Evolutionary conservation across 192 early-diverging fungal genomes (phyloP).

Genomic region (Backusella mclennaniae): DNA sequence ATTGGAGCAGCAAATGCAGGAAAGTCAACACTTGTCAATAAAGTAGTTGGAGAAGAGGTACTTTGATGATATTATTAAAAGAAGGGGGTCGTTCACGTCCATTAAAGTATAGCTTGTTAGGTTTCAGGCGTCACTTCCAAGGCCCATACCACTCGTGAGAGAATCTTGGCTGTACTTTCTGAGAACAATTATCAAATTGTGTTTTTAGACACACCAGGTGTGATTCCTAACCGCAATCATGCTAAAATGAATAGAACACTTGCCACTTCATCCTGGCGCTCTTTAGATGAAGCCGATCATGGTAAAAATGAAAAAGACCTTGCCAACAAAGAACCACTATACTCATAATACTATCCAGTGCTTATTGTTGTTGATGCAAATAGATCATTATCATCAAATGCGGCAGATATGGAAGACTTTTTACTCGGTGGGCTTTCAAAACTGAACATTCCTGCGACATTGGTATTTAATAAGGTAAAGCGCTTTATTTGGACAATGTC

Average conservation of each 20-base stretch:
- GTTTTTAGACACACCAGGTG: constrained; percentile 65
- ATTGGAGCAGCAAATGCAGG: constrained; percentile 74
- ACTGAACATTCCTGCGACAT: constrained; percentile 43
- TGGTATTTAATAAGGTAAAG: constrained; percentile 58
- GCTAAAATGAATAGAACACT: constrained; percentile 47
- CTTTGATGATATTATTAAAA: not conserved
- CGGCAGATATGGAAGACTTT: constrained; percentile 39
- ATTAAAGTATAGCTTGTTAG: constrained; percentile 8
- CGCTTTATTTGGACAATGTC: not conserved
- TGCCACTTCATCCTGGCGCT: constrained; percentile 57
- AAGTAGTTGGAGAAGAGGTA: constrained; percentile 51
- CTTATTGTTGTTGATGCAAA: constrained; percentile 53
- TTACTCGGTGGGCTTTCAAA: constrained; percentile 45
- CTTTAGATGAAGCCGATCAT: constrained; percentile 55
- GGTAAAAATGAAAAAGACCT: constrained; percentile 16
- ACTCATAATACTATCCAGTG: constrained; percentile 20
- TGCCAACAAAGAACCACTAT: too few relatives aligned
- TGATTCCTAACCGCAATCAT: constrained; percentile 44
- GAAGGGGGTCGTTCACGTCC: not conserved
- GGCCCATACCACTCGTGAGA: constrained; percentile 71
- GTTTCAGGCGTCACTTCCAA: constrained; percentile 69
- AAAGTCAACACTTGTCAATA: constrained; percentile 78
- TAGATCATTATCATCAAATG: constrained; percentile 35
- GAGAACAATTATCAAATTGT: constrained; percentile 60
- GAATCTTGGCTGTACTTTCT: constrained; percentile 57